Evolutionary conservation across 768 basidiomycete genomes (phyloP).

Genomic region (Nidularia pulvinata): DNA sequence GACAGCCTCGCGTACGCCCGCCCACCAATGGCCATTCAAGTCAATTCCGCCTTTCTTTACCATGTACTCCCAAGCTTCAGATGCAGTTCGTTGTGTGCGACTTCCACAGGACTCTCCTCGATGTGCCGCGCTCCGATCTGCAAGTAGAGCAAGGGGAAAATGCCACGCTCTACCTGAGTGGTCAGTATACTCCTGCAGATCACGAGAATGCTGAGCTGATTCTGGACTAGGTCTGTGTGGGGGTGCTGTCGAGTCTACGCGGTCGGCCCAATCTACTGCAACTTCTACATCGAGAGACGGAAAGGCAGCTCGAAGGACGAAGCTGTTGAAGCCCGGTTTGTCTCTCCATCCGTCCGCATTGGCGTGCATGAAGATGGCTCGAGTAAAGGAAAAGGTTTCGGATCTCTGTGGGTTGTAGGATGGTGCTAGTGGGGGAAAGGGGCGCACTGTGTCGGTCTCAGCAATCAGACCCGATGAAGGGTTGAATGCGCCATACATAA

Average conservation of each 20-base stretch:
- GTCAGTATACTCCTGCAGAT: neutral
- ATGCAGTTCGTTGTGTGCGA: constrained; percentile 62
- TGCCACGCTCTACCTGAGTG: constrained; percentile 48
- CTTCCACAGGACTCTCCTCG: constrained; percentile 55
- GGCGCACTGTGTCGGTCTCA: neutral
- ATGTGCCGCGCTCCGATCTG: constrained; percentile 72
- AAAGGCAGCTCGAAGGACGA: constrained; percentile 67
- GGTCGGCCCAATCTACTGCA: constrained; percentile 64
- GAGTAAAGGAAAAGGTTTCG: constrained; percentile 32
- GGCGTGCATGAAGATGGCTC: constrained; percentile 65
- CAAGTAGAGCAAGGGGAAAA: constrained; percentile 61
- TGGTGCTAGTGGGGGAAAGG: constrained; percentile 9
- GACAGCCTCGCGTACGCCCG: constrained; percentile 54
- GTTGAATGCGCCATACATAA: constrained; percentile 52
- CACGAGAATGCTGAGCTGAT: neutral
- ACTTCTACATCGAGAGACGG: constrained; percentile 63
- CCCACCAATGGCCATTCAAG: constrained; percentile 62
- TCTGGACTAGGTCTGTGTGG: neutral
- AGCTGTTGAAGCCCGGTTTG: constrained; percentile 65
- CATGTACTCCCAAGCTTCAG: constrained; percentile 55
- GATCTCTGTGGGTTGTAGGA: constrained; percentile 29
- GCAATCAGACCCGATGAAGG: constrained; percentile 1
- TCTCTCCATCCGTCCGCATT: constrained; percentile 60
- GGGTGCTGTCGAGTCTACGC: constrained; percentile 25
- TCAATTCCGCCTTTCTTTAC: constrained; percentile 18